These are phyloP conservation scores for Vigna angularis DNA, from an alignment of 306 rosid species.

Conservation along the genomic window DNA sequence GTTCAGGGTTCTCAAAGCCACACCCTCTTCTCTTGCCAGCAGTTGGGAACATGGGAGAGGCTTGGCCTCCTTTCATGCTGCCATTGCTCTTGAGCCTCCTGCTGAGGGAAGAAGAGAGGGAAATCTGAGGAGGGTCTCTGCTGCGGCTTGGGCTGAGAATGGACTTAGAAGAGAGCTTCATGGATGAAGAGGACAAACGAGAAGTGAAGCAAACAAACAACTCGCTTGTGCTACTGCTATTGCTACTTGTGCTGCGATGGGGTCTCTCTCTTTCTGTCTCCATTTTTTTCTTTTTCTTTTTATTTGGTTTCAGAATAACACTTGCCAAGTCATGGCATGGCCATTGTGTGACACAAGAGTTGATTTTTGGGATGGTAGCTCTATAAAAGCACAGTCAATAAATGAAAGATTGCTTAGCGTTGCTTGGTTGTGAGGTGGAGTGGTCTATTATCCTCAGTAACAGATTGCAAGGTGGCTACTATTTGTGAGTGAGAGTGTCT, in stretches of 20 bases:
- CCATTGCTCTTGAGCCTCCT: conserved; percentile 77
- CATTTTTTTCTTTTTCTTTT: conserved; percentile 35
- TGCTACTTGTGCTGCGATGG: conserved; percentile 51
- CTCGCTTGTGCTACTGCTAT: conserved; percentile 60
- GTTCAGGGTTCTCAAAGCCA: conserved; percentile 87
- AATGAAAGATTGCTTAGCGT: conserved; percentile 38
- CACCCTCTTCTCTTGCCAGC: conserved; percentile 69
- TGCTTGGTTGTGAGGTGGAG: conserved; percentile 46
- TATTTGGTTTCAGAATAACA: not conserved
- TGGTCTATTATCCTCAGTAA: not conserved
- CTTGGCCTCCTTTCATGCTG: conserved; percentile 84
- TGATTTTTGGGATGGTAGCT: conserved; percentile 12
- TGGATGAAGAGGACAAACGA: conserved; percentile 74
- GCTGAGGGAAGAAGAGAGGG: conserved; percentile 83
- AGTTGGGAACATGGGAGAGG: conserved; percentile 93
- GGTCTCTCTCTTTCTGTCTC: conserved; percentile 56
- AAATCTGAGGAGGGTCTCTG: conserved; percentile 78
- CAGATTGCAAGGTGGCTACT: conserved; percentile 20
- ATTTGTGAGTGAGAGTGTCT: not conserved
- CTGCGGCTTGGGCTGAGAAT: conserved; percentile 78
- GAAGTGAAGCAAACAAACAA: conserved; percentile 82
- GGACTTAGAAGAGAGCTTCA: conserved; percentile 90
- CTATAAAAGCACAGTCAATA: conserved; percentile 3
- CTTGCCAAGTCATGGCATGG: conserved; percentile 27
- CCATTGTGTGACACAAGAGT: conserved; percentile 30